A percentile compares a stretch with the other conserved stretches of the same genome.
Conservation (phyloP, 2,329 filamentous ascomycete species). For the Pyricularia grisea region DNA sequence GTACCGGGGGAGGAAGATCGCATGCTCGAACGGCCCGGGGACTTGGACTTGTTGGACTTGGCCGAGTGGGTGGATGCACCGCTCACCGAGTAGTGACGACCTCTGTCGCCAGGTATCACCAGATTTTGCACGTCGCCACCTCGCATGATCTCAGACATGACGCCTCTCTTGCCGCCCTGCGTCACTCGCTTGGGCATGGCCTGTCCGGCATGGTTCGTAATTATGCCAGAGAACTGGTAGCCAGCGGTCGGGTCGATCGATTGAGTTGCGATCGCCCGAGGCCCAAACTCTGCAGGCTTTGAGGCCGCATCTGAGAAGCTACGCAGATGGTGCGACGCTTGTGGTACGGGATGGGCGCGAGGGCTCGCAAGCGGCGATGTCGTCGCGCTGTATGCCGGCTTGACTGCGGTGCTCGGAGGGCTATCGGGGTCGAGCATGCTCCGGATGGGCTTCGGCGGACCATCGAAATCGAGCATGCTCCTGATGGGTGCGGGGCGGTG, state of each 20-base stretch:
- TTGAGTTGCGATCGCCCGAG: conserved; percentile 20
- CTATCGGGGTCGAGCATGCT: conserved; percentile 44
- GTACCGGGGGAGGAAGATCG: conserved; percentile 37
- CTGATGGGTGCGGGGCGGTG: conserved; percentile 43
- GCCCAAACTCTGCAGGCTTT: conserved; percentile 37
- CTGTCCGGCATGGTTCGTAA: conserved; percentile 40
- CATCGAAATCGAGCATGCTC: conserved; percentile 56
- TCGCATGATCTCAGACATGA: conserved; percentile 45
- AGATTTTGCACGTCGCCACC: conserved; percentile 40
- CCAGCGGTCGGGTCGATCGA: conserved; percentile 34
- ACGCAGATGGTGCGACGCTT: conserved; percentile 31
- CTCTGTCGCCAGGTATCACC: conserved; percentile 36
- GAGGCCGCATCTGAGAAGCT: conserved; percentile 46
- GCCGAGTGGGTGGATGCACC: conserved; percentile 15
- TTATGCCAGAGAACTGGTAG: conserved; percentile 54
- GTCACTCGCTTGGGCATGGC: conserved; percentile 41
- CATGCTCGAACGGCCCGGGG: conserved; percentile 40
- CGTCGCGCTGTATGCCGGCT: conserved; percentile 30
- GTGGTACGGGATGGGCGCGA: conserved; percentile 17
- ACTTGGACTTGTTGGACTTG: conserved; percentile 40
- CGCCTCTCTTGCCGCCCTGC: conserved; percentile 30
- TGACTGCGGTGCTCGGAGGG: conserved; percentile 18
- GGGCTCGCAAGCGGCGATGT: conserved; percentile 30
- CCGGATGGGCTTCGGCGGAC: conserved; percentile 29
- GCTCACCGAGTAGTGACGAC: conserved; percentile 29